phyloP scores from a whole-genome alignment of 1,139 yeast genomes.

The Suhomyces bokatorum region DNA sequence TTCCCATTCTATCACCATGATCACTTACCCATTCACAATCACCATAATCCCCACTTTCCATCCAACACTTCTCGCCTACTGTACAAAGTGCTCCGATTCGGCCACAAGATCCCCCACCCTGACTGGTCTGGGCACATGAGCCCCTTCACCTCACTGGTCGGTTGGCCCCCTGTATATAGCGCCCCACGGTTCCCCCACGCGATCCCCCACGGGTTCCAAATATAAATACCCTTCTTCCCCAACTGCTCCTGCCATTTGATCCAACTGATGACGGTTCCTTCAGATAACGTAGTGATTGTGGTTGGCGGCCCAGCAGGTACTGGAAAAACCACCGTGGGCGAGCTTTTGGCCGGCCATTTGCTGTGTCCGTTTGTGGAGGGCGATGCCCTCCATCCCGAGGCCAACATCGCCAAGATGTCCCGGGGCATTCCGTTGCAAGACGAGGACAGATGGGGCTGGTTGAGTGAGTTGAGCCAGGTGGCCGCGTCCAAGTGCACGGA shows the following conservation, averaged over 20 bases:
- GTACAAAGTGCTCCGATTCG: too few relatives aligned
- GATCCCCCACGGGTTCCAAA: not conserved
- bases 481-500: constrained; percentile 39
- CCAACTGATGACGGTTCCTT: constrained; percentile 1
- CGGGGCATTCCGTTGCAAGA: constrained; percentile 78
- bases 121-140: too few relatives aligned
- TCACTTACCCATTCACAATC: too few relatives aligned
- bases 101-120: too few relatives aligned
- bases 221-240: not conserved
- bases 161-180: constrained; percentile 1
- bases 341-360: constrained; percentile 44
- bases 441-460: constrained; percentile 93
- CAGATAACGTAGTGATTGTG: constrained; percentile 29
- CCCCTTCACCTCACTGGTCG: not conserved
- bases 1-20: too few relatives aligned
- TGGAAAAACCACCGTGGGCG: constrained; percentile 82
- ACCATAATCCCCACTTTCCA: too few relatives aligned
- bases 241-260: not conserved
- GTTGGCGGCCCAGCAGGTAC: constrained; percentile 95
- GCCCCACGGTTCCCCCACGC: not conserved
- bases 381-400: constrained; percentile 72
- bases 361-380: constrained; percentile 76
- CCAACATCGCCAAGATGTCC: constrained; percentile 80
- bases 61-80: too few relatives aligned
- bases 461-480: constrained; percentile 48